These are phyloP conservation scores for Globisporangium alternatum DNA, from an alignment of 352 stramenopile genomes.

Conservation along the genomic window DNA sequence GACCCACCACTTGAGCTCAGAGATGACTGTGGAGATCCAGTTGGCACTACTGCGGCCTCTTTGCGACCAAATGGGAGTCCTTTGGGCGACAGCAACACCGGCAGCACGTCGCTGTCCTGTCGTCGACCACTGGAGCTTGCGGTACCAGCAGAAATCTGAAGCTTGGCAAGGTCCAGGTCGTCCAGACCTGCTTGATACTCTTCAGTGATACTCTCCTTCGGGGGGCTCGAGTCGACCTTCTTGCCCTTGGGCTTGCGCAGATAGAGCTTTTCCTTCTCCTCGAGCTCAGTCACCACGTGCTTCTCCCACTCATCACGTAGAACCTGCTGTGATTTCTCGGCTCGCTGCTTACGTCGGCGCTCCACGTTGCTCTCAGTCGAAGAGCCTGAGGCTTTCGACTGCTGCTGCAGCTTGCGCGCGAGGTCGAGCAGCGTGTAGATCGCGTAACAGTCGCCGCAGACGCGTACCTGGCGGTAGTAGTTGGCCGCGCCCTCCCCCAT, in stretches of 20 bases:
- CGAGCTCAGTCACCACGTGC: slow-evolving; percentile 36
- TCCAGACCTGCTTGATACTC: background rate
- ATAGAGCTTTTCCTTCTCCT: slow-evolving; percentile 55
- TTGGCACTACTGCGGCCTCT: background rate
- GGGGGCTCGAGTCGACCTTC: background rate
- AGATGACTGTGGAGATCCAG: background rate
- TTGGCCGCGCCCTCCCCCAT: slow-evolving; percentile 55
- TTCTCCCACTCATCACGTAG: slow-evolving; percentile 49
- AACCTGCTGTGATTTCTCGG: slow-evolving; percentile 15
- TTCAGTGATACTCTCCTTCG: background rate
- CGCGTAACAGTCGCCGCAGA: slow-evolving; percentile 83
- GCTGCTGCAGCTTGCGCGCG: slow-evolving; percentile 42
- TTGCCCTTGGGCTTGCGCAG: slow-evolving; percentile 22
- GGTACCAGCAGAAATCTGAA: background rate
- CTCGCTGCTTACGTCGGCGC: slow-evolving; percentile 20
- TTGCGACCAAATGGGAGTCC: background rate
- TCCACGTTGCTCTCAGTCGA: slow-evolving; percentile 13
- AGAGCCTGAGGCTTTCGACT: slow-evolving; percentile 7
- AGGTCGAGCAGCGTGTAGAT: slow-evolving; percentile 86
- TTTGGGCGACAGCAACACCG: slow-evolving; percentile 15
- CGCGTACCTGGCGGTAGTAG: slow-evolving; percentile 81
- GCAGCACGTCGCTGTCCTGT: slow-evolving; percentile 12
- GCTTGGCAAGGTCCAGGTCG: background rate
- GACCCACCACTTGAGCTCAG: background rate
- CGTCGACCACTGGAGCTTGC: background rate